Conservation (phyloP, 352 stramenopile species). For the Globisporangium paroecandrum region DNA sequence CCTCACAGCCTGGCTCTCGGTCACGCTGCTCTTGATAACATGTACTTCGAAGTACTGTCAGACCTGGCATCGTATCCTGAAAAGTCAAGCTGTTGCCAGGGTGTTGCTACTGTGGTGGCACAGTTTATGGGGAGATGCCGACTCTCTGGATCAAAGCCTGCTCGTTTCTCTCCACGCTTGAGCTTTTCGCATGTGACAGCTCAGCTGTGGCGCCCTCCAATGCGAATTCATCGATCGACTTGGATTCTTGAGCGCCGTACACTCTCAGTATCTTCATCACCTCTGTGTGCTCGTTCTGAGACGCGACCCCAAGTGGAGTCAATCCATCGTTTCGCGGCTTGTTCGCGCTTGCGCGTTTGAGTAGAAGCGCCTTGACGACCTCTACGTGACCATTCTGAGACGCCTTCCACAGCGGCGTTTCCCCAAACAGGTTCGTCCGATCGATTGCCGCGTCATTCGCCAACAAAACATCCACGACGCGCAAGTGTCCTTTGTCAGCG, state of each 20-base stretch:
- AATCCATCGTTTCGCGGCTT: not conserved
- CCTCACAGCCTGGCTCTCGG: too few relatives aligned
- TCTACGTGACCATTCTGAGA: slow-evolving; percentile 10
- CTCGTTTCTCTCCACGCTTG: not conserved
- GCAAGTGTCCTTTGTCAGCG: slow-evolving; percentile 4
- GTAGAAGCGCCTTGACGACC: not conserved
- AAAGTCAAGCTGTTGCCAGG: not conserved
- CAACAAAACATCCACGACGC: slow-evolving; percentile 6
- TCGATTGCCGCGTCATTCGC: slow-evolving; percentile 2
- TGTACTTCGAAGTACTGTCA: too few relatives aligned
- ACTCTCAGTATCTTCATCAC: slow-evolving; percentile 1
- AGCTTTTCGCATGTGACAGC: not conserved
- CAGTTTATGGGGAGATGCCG: not conserved
- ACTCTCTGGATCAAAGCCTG: not conserved
- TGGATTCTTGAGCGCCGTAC: not conserved
- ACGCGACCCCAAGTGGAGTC: not conserved
- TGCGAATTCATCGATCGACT: not conserved
- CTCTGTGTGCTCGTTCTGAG: not conserved
- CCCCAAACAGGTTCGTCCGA: not conserved
- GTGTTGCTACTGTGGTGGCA: not conserved
- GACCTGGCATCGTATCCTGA: not conserved
- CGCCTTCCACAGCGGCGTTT: slow-evolving; percentile 16
- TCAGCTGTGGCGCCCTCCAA: not conserved
- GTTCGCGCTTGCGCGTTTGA: not conserved
- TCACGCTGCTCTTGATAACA: too few relatives aligned